These are phyloP conservation scores for Nothophoma quercina DNA, from an alignment of 2,329 filamentous ascomycete species.

Conservation along the genomic window DNA sequence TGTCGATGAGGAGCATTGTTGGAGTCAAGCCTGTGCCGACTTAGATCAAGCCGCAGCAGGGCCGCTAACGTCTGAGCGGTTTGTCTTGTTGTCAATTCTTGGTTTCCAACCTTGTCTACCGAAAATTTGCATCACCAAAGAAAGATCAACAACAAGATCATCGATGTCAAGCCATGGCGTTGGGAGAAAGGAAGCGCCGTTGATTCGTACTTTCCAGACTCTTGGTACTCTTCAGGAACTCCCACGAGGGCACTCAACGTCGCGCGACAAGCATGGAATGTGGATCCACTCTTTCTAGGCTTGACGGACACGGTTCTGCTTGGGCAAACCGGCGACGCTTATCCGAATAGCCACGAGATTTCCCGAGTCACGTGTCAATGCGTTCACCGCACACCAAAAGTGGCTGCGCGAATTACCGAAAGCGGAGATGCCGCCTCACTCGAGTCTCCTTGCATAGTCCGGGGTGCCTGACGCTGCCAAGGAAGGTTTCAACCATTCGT, in stretches of 20 bases:
- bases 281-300: neutral
- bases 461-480: neutral
- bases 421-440: conserved; percentile 11
- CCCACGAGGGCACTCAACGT: neutral
- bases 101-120: neutral
- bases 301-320: neutral
- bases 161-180: conserved; percentile 2
- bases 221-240: neutral
- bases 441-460: neutral
- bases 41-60: conserved; percentile 11
- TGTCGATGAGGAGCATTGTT: conserved; percentile 5
- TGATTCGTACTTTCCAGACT: neutral
- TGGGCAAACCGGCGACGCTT: conserved; percentile 9
- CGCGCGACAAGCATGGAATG: conserved; percentile 8
- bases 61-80: conserved; percentile 12
- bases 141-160: conserved; percentile 6
- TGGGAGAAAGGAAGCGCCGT: conserved; percentile 3
- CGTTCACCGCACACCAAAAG: conserved; percentile 10
- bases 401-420: conserved; percentile 12
- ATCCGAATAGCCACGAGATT: conserved; percentile 3
- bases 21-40: conserved; percentile 12
- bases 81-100: conserved; percentile 9
- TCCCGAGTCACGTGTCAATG: conserved; percentile 8
- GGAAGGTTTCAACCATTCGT: too few relatives aligned
- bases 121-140: neutral